A percentile compares a stretch with the other conserved stretches of the same genome.
Conservation (phyloP, 2,329 filamentous ascomycete genomes). For the Fusarium citri region DNA sequence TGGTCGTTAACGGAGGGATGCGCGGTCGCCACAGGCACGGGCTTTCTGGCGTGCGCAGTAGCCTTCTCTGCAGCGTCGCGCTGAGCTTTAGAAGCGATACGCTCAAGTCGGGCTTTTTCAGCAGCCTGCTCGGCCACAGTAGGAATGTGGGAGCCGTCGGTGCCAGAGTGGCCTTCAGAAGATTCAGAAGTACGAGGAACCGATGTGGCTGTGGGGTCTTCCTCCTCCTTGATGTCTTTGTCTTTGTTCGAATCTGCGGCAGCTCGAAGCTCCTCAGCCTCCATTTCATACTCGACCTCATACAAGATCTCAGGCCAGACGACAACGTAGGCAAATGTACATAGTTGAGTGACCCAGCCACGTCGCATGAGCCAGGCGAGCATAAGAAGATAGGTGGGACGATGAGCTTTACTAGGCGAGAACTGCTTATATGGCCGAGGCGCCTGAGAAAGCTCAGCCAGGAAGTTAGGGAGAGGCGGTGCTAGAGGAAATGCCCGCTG, state of each 20-base stretch:
- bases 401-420: slow-evolving; percentile 88
- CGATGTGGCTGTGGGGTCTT: slow-evolving; percentile 28
- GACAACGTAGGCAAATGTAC: slow-evolving; percentile 90
- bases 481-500: slow-evolving; percentile 83
- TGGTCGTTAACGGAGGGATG: slow-evolving; percentile 69
- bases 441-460: slow-evolving; percentile 82
- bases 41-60: slow-evolving; percentile 65
- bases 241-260: slow-evolving; percentile 46
- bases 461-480: slow-evolving; percentile 85
- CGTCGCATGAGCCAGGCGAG: slow-evolving; percentile 92
- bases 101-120: slow-evolving; percentile 70
- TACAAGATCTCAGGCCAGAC: slow-evolving; percentile 85
- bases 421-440: slow-evolving; percentile 86
- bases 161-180: slow-evolving; percentile 42
- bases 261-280: slow-evolving; percentile 69
- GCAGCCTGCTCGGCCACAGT: slow-evolving; percentile 67
- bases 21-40: slow-evolving; percentile 60
- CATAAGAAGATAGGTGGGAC: slow-evolving; percentile 88
- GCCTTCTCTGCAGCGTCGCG: slow-evolving; percentile 67
- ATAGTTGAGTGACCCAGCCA: slow-evolving; percentile 93
- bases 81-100: slow-evolving; percentile 66
- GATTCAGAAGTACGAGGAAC: slow-evolving; percentile 44
- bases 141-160: slow-evolving; percentile 42
- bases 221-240: slow-evolving; percentile 43
- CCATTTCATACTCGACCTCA: slow-evolving; percentile 78